Evolutionary conservation across 305 asterid species (phyloP).

Genomic region (Fraxinus sp.): DNA sequence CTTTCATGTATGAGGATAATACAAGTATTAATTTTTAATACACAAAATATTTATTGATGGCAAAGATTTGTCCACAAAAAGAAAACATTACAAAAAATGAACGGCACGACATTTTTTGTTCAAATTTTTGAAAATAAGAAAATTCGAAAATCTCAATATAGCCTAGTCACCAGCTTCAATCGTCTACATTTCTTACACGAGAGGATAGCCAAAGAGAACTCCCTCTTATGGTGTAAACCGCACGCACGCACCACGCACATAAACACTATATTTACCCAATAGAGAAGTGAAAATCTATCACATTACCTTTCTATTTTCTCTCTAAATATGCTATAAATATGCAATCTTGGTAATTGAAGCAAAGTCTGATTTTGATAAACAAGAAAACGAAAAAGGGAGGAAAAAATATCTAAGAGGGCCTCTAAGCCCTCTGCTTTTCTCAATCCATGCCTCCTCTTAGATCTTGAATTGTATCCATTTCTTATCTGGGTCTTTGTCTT

Average conservation of each 20-base stretch:
- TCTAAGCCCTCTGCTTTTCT: constrained; percentile 49
- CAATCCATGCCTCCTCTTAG: constrained; percentile 29
- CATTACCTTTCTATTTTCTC: constrained; percentile 24
- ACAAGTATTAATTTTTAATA: too few species aligned
- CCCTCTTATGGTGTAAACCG: constrained; percentile 15
- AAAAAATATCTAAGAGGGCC: constrained; percentile 42
- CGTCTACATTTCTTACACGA: constrained; percentile 41
- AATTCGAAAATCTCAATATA: constrained; percentile 21
- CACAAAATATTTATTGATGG: background rate
- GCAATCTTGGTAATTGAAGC: constrained; percentile 45
- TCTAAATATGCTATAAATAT: constrained; percentile 32
- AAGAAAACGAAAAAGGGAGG: constrained; percentile 43
- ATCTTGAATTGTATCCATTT: constrained; percentile 54
- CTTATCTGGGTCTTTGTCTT: constrained; percentile 39
- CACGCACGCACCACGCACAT: constrained; percentile 18
- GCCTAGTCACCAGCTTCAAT: constrained; percentile 32
- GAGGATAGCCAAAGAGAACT: constrained; percentile 35
- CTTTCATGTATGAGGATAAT: background rate
- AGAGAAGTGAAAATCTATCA: constrained; percentile 39
- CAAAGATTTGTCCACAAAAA: background rate
- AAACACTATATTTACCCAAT: constrained; percentile 28
- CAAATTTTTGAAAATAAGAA: background rate
- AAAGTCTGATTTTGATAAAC: constrained; percentile 44
- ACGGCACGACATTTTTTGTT: constrained; percentile 15
- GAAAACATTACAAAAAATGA: constrained; percentile 2